Base-by-base conservation (phyloP, 2,329 filamentous ascomycete genomes). In the Zymoseptoria brevis region DNA sequence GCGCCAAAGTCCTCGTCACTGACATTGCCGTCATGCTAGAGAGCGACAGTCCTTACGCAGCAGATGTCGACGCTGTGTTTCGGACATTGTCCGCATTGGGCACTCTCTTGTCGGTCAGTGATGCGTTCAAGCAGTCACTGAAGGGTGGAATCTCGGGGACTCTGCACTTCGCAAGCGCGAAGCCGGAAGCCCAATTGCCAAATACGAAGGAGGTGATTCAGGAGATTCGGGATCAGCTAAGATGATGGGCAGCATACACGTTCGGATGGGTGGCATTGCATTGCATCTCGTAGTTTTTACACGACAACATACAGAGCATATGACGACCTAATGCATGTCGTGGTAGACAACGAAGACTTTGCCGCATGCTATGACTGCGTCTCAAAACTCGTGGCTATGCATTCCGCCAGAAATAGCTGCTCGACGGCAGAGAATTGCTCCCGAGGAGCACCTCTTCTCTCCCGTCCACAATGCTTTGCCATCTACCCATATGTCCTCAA, bases 61-160 rank as follows among this genome's bases (percentile, higher is more conserved):
- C 80, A 2, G 92, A 97, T 67, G 83, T 86, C 0, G 94, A 97
- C 71, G 89, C 90, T 0, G 76, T 94, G 3, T 97, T 92, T 72
- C 85, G 94, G 21, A 84, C 85, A 0, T 79, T 97, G 5, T 89
- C 96, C 6, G 90, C 89, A 0, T 75, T 93, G 0, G 95, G 94
- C 0, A 99, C 92, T 1, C 72, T 95, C 60, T 73, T 90, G 22
- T 79, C 78, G 5, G 76, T 88, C 13, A 80, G 85, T n/a, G 76
- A 77, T 6, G 81, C 86, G 57, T 81, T 87, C 60, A 81, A 78
- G 65, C 77, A 66, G 80, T 82, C 45, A 81, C 82, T 57, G 80
- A 80, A 72, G 81, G 85, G 63, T 75, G 86, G 50, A 79, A 82
- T 73, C 76, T 80, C 57, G 69, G 85, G 56, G 71, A 79, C 54